Evolutionary conservation across 805 yeast species (phyloP).

Genomic region (Saccharomycopsis schoenii): DNA sequence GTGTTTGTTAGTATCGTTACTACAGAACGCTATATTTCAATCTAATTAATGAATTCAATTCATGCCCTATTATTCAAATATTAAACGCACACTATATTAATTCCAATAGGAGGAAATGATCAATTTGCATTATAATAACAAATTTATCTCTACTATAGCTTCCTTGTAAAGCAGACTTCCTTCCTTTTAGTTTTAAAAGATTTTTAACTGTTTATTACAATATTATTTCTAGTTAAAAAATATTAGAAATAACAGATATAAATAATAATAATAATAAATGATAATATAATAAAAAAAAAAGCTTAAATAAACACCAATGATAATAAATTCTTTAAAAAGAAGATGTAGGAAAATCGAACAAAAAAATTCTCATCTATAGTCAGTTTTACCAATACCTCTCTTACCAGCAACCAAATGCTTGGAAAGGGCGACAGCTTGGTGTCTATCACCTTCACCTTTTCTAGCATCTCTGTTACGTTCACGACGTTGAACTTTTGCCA

Average conservation of each 20-base stretch:
- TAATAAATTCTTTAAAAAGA: neutral
- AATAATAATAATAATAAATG: neutral
- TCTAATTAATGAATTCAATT: too few relatives aligned
- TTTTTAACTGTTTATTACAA: neutral
- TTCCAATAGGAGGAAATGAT: too few relatives aligned
- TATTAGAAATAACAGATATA: neutral
- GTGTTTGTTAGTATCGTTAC: neutral
- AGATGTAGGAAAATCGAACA: neutral
- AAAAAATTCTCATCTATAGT: conserved; percentile 49
- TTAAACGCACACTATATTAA: neutral
- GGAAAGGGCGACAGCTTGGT: conserved; percentile 72
- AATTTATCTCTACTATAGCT: too few relatives aligned
- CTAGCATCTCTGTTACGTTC: conserved; percentile 88
- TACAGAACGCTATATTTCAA: too few relatives aligned
- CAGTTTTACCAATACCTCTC: conserved; percentile 90
- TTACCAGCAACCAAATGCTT: conserved; percentile 95
- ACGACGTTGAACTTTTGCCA: conserved; percentile 84
- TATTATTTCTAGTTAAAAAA: neutral
- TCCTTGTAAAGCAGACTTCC: too few relatives aligned
- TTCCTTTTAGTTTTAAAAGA: too few relatives aligned
- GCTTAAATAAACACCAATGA: neutral
- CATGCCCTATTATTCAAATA: too few relatives aligned
- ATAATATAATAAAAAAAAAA: neutral
- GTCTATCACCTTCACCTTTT: conserved; percentile 95
- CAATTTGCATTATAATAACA: too few relatives aligned